Base-by-base conservation (phyloP, 1,139 yeast genomes). In the Kodamaea alishanica region DNA sequence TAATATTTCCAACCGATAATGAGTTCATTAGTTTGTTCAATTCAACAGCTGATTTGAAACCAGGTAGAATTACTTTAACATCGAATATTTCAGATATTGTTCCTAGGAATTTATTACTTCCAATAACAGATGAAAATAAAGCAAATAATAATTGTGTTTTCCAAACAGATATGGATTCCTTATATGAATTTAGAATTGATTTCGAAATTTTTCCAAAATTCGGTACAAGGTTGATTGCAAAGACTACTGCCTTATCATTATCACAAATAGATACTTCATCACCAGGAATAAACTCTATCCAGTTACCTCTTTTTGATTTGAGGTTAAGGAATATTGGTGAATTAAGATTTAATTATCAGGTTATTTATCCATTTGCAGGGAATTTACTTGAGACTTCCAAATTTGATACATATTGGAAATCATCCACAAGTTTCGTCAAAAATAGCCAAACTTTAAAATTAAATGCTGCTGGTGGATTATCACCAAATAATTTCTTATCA, bases 361-460 rank as follows among this genome's bases (percentile, higher is more conserved):
- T 92, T 6, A 87, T 92, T 40, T 81, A 81, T 57, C 97, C 98
- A n/a, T 92, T 84, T 60, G 73, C 84, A 4, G 97, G 97, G 4
- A 73, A 72, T 9, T 83, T 95, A 7, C 67, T 92, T 40, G 97
- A 90, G 59, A 86, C 95, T 31, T 82, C 96, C 5, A 87, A 89
- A 63, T 90, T 87, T 56, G 97, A 90, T 55, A 90, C 97, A 0
- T 92, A 92, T 62, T 92, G 98, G 98, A 92, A 90, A 61, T 82
- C 95, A 1, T 85, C 95, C 0, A 77, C 76, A 4, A 65, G 65
- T 34, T 64, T 66, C 39, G 64, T 67, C 20, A 68, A 67, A 39
- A 60, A 58, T 38, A 59, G 54, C 32, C 56, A 56, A 26, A 51
- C 61, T 4, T 50, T 60, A 40, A 67, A 63, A 38, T 50, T 58